A percentile compares a stretch with the other conserved stretches of the same genome.
Conservation (phyloP, 768 basidiomycete genomes). For the Cyclocybe cylindracea region DNA sequence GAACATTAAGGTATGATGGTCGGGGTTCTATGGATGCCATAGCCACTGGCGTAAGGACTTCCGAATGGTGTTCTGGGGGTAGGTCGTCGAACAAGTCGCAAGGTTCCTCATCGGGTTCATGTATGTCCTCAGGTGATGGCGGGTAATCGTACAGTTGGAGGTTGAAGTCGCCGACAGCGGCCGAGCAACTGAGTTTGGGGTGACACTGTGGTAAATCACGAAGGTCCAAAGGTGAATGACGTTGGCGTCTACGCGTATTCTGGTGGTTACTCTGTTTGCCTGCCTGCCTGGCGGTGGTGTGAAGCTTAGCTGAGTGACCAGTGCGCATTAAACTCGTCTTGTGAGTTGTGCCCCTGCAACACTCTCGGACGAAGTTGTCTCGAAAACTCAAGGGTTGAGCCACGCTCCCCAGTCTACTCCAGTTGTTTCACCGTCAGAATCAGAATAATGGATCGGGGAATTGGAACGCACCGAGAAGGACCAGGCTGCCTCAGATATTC, state of each 20-base stretch:
- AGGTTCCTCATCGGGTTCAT: neutral
- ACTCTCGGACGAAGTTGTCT: too few species aligned
- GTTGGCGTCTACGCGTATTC: too few species aligned
- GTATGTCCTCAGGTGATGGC: neutral
- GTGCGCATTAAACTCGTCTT: too few species aligned
- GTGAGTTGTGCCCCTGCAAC: too few species aligned
- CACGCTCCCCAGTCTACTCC: too few species aligned
- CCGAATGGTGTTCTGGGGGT: neutral
- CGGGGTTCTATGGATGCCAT: neutral
- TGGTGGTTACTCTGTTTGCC: too few species aligned
- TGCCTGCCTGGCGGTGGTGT: too few species aligned
- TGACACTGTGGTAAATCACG: neutral
- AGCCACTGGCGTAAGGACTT: neutral
- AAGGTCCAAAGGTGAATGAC: too few species aligned
- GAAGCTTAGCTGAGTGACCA: too few species aligned
- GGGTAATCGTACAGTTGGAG: neutral
- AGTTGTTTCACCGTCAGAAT: neutral
- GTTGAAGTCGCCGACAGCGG: conserved; percentile 1
- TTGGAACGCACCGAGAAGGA: conserved; percentile 10
- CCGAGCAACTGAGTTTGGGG: neutral
- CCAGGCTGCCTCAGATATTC: conserved; percentile 3
- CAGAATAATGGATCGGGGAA: neutral
- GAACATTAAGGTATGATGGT: conserved; percentile 15
- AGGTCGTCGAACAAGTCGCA: neutral
- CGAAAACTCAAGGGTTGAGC: too few species aligned